Evolutionary conservation across 495 filamentous ascomycete genomes (phyloP).

Genomic region (Oidiodendron maius): DNA sequence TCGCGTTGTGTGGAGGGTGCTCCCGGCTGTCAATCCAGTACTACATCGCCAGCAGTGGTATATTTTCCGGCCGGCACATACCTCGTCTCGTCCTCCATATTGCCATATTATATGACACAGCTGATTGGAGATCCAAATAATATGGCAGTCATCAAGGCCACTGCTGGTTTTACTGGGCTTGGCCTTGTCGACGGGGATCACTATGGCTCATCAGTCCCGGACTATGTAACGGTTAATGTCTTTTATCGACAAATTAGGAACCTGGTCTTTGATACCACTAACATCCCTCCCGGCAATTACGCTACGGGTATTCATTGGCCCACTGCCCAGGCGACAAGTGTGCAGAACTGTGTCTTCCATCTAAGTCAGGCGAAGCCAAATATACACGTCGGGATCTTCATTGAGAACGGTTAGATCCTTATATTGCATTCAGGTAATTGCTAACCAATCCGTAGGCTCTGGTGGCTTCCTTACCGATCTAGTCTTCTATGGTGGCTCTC

Average conservation of each 20-base stretch:
- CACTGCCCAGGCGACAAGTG: slow-evolving; percentile 65
- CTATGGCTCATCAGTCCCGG: slow-evolving; percentile 48
- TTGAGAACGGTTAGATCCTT: slow-evolving; percentile 55
- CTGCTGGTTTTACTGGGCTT: slow-evolving; percentile 53
- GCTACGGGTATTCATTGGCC: slow-evolving; percentile 68
- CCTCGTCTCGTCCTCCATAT: slow-evolving; percentile 48
- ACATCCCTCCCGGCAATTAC: slow-evolving; percentile 33
- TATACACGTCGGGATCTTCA: slow-evolving; percentile 58
- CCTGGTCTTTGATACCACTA: slow-evolving; percentile 67
- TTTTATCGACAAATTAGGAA: slow-evolving; percentile 78
- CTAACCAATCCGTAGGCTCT: slow-evolving; percentile 40
- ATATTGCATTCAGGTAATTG: slow-evolving; percentile 12
- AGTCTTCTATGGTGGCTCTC: slow-evolving; percentile 66
- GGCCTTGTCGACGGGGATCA: slow-evolving; percentile 64
- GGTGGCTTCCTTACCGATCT: slow-evolving; percentile 63
- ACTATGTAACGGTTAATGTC: slow-evolving; percentile 59
- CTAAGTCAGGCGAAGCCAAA: slow-evolving; percentile 57
- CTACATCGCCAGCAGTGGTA: slow-evolving; percentile 35
- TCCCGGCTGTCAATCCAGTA: slow-evolving; percentile 26
- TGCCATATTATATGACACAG: slow-evolving; percentile 60
- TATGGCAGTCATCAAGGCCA: slow-evolving; percentile 59
- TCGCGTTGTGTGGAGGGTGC: slow-evolving; percentile 41
- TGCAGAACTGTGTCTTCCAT: slow-evolving; percentile 72
- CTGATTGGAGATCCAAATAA: slow-evolving; percentile 62
- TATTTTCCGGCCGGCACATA: slow-evolving; percentile 46